Evolutionary conservation across 129 eudicot genomes (phyloP).

Genomic region (Dittrichia graveolens): DNA sequence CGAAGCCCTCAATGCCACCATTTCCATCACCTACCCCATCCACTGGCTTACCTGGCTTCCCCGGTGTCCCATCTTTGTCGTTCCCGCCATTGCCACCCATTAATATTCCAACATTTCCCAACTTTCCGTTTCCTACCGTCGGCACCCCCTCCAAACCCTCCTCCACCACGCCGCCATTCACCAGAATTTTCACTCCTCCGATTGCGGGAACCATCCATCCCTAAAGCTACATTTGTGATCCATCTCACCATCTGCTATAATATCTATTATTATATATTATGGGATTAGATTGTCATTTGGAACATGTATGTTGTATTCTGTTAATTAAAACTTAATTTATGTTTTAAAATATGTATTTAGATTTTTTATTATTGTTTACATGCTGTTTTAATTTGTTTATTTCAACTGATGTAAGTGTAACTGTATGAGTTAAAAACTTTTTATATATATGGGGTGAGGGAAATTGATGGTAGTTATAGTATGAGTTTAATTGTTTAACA

Average conservation of each 20-base stretch:
- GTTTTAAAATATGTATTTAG: not conserved
- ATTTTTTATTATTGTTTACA: not conserved
- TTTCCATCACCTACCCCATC: constrained; percentile 8
- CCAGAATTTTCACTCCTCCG: constrained; percentile 32
- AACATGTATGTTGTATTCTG: constrained; percentile 10
- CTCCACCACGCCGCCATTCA: constrained; percentile 24
- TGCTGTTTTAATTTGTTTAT: not conserved
- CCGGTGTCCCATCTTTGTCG: constrained; percentile 5
- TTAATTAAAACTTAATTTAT: not conserved
- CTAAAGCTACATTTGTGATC: constrained; percentile 13
- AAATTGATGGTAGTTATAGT: too few relatives aligned
- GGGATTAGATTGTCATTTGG: not conserved
- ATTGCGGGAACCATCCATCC: constrained; percentile 17
- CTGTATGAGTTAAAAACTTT: not conserved
- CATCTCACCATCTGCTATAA: not conserved
- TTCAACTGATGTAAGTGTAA: not conserved
- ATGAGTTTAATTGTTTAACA: too few relatives aligned
- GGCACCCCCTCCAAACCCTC: constrained; percentile 10
- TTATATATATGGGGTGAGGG: too few relatives aligned
- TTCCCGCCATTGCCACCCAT: constrained; percentile 23
- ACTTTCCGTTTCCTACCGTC: constrained; percentile 21
- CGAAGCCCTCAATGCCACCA: constrained; percentile 19
- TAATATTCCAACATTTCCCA: constrained; percentile 16
- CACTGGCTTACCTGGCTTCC: not conserved
- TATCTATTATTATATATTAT: not conserved